Conservation (phyloP, 2,329 filamentous ascomycete genomes). For the Fusarium mangiferae region DNA sequence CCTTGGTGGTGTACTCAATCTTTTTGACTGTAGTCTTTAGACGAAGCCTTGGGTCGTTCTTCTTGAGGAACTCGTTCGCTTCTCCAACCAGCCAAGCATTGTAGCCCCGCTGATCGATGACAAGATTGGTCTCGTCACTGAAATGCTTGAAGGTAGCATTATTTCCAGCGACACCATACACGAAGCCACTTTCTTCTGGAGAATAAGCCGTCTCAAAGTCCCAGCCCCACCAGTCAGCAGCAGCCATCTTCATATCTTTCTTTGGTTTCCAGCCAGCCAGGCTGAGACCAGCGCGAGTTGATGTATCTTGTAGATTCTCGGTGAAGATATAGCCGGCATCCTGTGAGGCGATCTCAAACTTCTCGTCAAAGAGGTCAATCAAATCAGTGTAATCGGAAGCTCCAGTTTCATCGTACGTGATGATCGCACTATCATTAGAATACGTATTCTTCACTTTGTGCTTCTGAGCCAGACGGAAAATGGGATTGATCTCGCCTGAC, state of each 20-base stretch:
- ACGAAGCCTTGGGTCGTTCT: constrained; percentile 64
- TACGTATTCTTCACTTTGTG: constrained; percentile 65
- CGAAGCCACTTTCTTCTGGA: constrained; percentile 65
- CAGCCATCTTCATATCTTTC: constrained; percentile 59
- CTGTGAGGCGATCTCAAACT: constrained; percentile 57
- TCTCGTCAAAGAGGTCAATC: constrained; percentile 61
- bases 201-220: constrained; percentile 68
- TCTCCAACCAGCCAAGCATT: constrained; percentile 65
- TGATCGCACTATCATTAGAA: constrained; percentile 67
- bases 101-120: constrained; percentile 70
- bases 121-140: constrained; percentile 69
- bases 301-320: constrained; percentile 70
- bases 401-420: constrained; percentile 67
- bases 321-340: constrained; percentile 66
- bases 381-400: constrained; percentile 60
- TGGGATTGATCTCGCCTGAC: constrained; percentile 59
- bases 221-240: constrained; percentile 65
- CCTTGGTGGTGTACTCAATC: constrained; percentile 61
- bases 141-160: constrained; percentile 73
- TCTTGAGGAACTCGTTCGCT: constrained; percentile 65
- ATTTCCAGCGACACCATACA: constrained; percentile 65
- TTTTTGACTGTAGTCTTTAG: constrained; percentile 67
- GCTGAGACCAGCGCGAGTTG: constrained; percentile 67
- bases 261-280: constrained; percentile 71
- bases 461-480: constrained; percentile 71